A percentile compares a stretch with the other conserved stretches of the same genome.
These are phyloP conservation scores for Coniochaeta hoffmannii DNA, from an alignment of 2,329 filamentous ascomycete species.

Conservation along the genomic window DNA sequence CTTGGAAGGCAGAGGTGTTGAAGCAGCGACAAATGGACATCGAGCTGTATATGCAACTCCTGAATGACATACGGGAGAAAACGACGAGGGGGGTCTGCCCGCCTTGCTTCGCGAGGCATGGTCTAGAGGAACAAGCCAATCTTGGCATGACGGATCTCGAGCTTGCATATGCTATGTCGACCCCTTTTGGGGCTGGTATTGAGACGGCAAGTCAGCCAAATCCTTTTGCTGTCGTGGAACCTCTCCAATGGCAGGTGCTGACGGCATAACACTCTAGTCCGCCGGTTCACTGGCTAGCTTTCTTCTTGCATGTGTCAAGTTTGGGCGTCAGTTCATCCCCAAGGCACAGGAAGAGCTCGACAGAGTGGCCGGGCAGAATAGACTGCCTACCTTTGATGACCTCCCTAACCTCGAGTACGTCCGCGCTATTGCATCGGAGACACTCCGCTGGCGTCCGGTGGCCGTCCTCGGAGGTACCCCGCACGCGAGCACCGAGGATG, in stretches of 20 bases:
- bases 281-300: conserved; percentile 41
- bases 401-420: conserved; percentile 24
- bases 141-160: conserved; percentile 34
- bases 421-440: conserved; percentile 28
- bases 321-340: conserved; percentile 39
- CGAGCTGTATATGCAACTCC: conserved; percentile 28
- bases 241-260: no score
- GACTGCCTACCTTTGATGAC: conserved; percentile 30
- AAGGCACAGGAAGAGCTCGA: conserved; percentile 32
- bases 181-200: conserved; percentile 35
- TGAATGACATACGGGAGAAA: conserved; percentile 31
- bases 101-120: conserved; percentile 34
- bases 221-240: no score
- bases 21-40: conserved; percentile 24
- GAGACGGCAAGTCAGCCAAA: conserved; percentile 26
- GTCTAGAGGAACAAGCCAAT: conserved; percentile 30
- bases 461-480: conserved; percentile 35
- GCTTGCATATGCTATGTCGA: conserved; percentile 34
- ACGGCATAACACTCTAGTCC: conserved; percentile 33
- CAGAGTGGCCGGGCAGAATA: conserved; percentile 25
- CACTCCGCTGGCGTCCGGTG: conserved; percentile 32
- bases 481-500: conserved; percentile 36
- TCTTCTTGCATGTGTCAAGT: conserved; percentile 44
- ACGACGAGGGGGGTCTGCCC: conserved; percentile 21
- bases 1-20: conserved; percentile 31